phyloP scores from a whole-genome alignment of 129 eudicot species.

The Flaveria bidentis region DNA sequence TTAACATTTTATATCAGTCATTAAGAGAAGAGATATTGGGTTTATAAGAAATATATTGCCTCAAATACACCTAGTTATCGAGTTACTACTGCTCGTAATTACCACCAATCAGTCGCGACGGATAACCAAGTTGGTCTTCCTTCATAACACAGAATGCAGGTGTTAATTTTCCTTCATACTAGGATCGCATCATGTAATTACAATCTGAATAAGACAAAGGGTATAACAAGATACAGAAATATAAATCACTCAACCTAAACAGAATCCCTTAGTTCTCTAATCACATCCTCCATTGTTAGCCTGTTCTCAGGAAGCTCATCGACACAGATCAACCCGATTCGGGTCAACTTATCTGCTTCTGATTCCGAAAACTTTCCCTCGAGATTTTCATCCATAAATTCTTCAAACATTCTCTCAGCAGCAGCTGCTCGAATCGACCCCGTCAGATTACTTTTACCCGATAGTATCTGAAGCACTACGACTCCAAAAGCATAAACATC shows the following conservation, averaged over 20 bases:
- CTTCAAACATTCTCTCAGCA: constrained; percentile 43
- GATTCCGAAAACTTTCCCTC: constrained; percentile 47
- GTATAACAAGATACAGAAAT: neutral
- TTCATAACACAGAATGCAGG: neutral
- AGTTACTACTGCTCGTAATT: too few species aligned
- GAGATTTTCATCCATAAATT: constrained; percentile 59
- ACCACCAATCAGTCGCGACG: too few species aligned
- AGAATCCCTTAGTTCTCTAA: constrained; percentile 38
- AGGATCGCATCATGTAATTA: constrained; percentile 13
- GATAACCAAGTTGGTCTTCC: too few species aligned
- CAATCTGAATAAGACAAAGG: constrained; percentile 25
- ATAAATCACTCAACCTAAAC: constrained; percentile 14
- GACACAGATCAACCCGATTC: constrained; percentile 55
- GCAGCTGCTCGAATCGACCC: constrained; percentile 53
- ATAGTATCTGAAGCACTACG: constrained; percentile 70
- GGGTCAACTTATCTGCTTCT: constrained; percentile 54
- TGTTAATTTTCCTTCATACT: neutral
- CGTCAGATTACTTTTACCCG: constrained; percentile 61
- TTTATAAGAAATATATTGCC: too few species aligned
- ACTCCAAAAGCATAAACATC: constrained; percentile 93
- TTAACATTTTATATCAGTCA: too few species aligned
- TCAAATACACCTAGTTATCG: too few species aligned
- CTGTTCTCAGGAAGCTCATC: constrained; percentile 68
- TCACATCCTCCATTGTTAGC: constrained; percentile 62
- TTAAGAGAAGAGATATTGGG: too few species aligned